Percentiles rank a stretch among this genome's conserved stretches.
Evolutionary conservation across 345 rosid species (phyloP).

Genomic region (Orychophragmus violaceus): DNA sequence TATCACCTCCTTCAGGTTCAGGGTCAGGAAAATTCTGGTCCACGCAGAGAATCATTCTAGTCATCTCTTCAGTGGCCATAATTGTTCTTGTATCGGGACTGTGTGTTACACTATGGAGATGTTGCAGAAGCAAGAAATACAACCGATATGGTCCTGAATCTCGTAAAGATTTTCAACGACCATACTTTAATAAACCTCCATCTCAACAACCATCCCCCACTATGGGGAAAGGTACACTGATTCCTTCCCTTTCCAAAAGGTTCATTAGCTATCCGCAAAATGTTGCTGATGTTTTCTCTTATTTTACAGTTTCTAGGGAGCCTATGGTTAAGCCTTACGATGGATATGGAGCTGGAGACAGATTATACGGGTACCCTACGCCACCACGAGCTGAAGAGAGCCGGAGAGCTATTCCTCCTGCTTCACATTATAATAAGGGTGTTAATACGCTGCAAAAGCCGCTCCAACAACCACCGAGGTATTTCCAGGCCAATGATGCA

Average conservation of each 20-base stretch:
- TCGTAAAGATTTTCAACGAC: slow-evolving; percentile 26
- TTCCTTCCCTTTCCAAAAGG: neutral
- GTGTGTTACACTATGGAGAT: slow-evolving; percentile 44
- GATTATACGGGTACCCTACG: slow-evolving; percentile 28
- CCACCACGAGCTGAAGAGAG: slow-evolving; percentile 35
- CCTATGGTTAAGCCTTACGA: slow-evolving; percentile 35
- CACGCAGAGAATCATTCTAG: slow-evolving; percentile 34
- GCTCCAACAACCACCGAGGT: slow-evolving; percentile 41
- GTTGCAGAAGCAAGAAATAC: slow-evolving; percentile 37
- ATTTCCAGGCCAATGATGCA: slow-evolving; percentile 34
- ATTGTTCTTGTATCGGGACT: slow-evolving; percentile 36
- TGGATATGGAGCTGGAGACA: slow-evolving; percentile 36
- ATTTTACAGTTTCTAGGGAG: slow-evolving; percentile 42
- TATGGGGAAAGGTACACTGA: slow-evolving; percentile 44
- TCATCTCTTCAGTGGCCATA: slow-evolving; percentile 41
- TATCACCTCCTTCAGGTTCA: slow-evolving; percentile 34
- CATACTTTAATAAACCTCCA: slow-evolving; percentile 36
- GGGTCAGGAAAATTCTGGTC: slow-evolving; percentile 36
- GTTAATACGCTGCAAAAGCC: slow-evolving; percentile 31
- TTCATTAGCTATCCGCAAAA: too few relatives aligned
- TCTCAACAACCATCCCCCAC: slow-evolving; percentile 19
- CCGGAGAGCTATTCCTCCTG: slow-evolving; percentile 28
- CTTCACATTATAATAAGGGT: slow-evolving; percentile 30
- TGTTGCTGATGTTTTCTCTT: too few relatives aligned
- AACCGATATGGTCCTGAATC: slow-evolving; percentile 23